Evolutionary conservation across 2,329 filamentous ascomycete species (phyloP).

Genomic region (Fusarium protoensiforme): DNA sequence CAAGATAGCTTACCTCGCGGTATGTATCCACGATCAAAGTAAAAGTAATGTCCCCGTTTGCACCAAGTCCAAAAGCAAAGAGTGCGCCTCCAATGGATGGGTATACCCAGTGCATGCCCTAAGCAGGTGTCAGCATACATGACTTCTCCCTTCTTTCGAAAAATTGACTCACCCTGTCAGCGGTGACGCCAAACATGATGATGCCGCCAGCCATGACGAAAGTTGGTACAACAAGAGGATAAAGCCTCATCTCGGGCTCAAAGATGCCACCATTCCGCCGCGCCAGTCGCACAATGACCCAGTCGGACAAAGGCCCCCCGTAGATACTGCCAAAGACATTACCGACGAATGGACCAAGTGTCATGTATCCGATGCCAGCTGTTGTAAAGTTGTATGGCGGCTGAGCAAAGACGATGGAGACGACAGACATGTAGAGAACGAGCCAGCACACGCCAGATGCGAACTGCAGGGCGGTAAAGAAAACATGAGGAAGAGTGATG

Average conservation of each 20-base stretch:
- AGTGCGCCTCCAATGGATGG: constrained; percentile 50
- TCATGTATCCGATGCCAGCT: constrained; percentile 44
- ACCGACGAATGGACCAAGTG: constrained; percentile 48
- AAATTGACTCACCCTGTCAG: constrained; percentile 44
- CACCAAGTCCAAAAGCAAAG: constrained; percentile 53
- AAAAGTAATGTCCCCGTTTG: constrained; percentile 50
- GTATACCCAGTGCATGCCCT: constrained; percentile 58
- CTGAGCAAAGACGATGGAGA: constrained; percentile 49
- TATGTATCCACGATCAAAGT: constrained; percentile 52
- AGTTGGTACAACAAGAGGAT: constrained; percentile 43
- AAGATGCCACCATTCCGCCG: constrained; percentile 53
- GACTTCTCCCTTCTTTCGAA: fast-evolving
- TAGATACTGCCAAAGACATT: constrained; percentile 53
- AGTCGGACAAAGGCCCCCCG: constrained; percentile 53
- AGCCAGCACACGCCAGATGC: constrained; percentile 44
- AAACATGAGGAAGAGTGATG: constrained; percentile 51
- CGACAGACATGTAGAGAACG: constrained; percentile 40
- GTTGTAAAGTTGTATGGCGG: constrained; percentile 47
- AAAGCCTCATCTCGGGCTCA: constrained; percentile 58
- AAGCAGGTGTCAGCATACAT: background rate
- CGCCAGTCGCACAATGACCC: constrained; percentile 50
- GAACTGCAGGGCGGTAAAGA: constrained; percentile 54
- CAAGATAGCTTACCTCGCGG: constrained; percentile 23
- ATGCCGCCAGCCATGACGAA: constrained; percentile 50
- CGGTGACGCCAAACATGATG: constrained; percentile 53